Evolutionary conservation across 495 filamentous ascomycete species (phyloP), one percentile per base, ranked within the genome.

Genomic region (Cercophora sp.): DNA sequence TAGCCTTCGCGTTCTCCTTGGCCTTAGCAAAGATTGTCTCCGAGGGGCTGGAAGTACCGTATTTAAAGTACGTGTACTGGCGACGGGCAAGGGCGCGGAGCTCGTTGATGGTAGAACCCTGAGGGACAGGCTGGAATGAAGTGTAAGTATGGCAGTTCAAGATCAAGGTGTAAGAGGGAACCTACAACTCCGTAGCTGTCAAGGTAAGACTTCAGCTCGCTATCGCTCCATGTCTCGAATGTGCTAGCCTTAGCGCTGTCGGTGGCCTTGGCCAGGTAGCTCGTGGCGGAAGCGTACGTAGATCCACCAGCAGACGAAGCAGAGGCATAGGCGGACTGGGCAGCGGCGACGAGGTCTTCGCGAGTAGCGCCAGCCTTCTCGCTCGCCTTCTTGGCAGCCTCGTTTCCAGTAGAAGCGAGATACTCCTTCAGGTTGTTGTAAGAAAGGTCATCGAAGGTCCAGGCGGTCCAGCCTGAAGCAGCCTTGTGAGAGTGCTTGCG

Each of bases 361-460:
- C 87, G 84, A 19, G 82, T 85, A 23, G 81, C 81, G 58, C 74
- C 78, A 25, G 81, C 76, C 61, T 85, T 81, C 55, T 85, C 75
- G 16, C 79, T 77, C 3, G 75, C 79, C 70, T 88, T 89, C 61
- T 85, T 71, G 22, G 87, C 89, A 26, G 87, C 80, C 5, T 74
- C 73, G 48, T 83, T 67, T 8, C 77, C 78, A 49, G 68, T 71
- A 10, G 74, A 73, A 3, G 77, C 74, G 4, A 94, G 74, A 55
- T 88, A 94, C 37, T 80, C 76, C 70, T 82, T 84, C 34, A 94
- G 69, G 66, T 89, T 87, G 22, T 91, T 86, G 53, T 79, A 79
- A 8, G 85, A 86, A 74, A 86, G 87, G 44, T 89, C 89, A 59
- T 93, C 87, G 68, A 90, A 93, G 26, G 84, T 91, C 86, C 89